Percentiles rank a stretch among this genome's conserved stretches.
Conservation (phyloP, 306 rosid genomes). For the Fragaria vesca region DNA sequence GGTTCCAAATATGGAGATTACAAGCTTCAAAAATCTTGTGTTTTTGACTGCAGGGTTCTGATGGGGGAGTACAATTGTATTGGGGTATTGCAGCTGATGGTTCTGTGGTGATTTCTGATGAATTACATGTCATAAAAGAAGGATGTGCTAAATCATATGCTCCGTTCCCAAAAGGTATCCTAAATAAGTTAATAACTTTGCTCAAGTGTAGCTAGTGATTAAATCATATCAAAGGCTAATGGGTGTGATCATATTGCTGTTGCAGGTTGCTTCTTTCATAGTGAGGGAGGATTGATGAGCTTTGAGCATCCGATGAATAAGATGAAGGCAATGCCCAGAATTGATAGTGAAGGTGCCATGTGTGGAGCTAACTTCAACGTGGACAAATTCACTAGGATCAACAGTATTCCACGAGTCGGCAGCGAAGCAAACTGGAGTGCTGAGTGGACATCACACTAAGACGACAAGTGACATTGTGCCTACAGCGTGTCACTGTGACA, state of each 20-base stretch:
- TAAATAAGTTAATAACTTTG: background rate
- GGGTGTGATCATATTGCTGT: background rate
- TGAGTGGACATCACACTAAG: constrained; percentile 57
- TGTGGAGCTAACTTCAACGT: constrained; percentile 97
- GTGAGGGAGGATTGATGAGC: constrained; percentile 89
- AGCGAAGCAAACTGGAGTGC: constrained; percentile 71
- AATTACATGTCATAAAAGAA: constrained; percentile 72
- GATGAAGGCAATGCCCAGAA: constrained; percentile 89
- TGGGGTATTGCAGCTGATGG: constrained; percentile 99
- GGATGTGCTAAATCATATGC: constrained; percentile 99
- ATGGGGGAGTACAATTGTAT: constrained; percentile 85
- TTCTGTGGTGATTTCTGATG: constrained; percentile 94
- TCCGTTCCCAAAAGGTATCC: constrained; percentile 83
- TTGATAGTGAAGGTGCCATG: constrained; percentile 88
- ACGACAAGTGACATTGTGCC: background rate
- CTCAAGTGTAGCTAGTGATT: background rate
- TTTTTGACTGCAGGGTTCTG: constrained; percentile 62
- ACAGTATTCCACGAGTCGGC: constrained; percentile 89
- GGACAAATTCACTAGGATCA: constrained; percentile 65
- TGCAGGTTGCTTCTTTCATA: constrained; percentile 88
- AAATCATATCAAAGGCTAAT: background rate
- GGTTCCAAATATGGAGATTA: background rate
- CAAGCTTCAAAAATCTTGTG: background rate
- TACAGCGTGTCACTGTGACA: background rate
- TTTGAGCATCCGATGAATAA: constrained; percentile 98